Evolutionary conservation across 2,329 filamentous ascomycete species (phyloP).

Genomic region (Lecanicillium sp.): DNA sequence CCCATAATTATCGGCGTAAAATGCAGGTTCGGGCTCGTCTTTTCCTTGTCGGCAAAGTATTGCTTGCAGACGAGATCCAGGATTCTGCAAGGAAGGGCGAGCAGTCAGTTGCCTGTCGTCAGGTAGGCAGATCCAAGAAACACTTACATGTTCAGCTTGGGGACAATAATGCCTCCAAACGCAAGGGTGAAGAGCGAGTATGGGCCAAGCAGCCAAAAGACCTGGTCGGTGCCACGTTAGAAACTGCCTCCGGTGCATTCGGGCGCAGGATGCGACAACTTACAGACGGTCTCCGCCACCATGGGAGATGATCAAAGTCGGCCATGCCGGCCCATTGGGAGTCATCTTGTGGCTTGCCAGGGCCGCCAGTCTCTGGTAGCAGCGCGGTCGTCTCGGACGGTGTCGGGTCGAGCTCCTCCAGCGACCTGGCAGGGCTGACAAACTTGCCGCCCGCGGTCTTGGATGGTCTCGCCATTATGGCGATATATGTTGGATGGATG

Average conservation of each 20-base stretch:
- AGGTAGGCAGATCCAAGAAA: background rate
- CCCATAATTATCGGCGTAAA: conserved; percentile 60
- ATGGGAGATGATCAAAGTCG: conserved; percentile 54
- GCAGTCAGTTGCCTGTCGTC: background rate
- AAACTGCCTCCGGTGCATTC: too few relatives aligned
- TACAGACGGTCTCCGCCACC: conserved; percentile 58
- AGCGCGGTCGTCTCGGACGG: conserved; percentile 29
- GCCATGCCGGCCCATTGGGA: conserved; percentile 38
- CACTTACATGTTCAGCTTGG: conserved; percentile 70
- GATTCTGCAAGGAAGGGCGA: conserved; percentile 42
- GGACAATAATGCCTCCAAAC: conserved; percentile 78
- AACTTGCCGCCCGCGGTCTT: conserved; percentile 15
- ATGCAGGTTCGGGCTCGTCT: conserved; percentile 49
- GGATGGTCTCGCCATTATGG: too few relatives aligned
- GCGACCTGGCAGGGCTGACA: conserved; percentile 26
- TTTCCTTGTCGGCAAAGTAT: conserved; percentile 65
- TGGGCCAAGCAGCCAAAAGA: conserved; percentile 76
- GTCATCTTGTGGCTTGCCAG: conserved; percentile 12
- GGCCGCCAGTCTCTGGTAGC: conserved; percentile 18
- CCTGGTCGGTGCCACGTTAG: conserved; percentile 35
- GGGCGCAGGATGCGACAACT: conserved; percentile 13
- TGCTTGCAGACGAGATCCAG: conserved; percentile 74
- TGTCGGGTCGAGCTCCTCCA: too few relatives aligned
- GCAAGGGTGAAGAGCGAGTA: conserved; percentile 78
- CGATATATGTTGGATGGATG: too few relatives aligned